Evolutionary conservation across 192 early-diverging fungal species (phyloP), one percentile per base, ranked within the genome.

Genomic region (Anaeromyces robustus): DNA sequence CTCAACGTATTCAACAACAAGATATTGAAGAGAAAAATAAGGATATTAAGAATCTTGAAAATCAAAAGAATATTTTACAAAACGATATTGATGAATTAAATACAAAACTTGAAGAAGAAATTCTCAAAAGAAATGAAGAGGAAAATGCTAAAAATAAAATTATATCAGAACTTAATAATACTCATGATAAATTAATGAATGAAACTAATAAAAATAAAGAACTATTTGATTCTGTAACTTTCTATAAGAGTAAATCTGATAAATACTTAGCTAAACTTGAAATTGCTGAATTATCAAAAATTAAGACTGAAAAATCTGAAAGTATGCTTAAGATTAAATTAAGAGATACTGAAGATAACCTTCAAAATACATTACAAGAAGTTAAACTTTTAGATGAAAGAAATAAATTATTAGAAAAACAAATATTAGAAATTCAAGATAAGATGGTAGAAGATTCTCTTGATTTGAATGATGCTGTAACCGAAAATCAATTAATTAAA

Each of bases 301-400:
- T 92, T 59, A 92, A 94, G 81, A 93, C 94, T 28, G 93, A 94
- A 79, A 95, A 95, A 85, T 83, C 83, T 52, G 96, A 93, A 34
- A 88, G 86, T 78, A 86, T 87, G 30, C 86, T 91, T 26, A 88
- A 89, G 39, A 84, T 90, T 43, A 90, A 94, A 77, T 81, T 91
- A 30, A 88, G 88, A 78, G 95, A 97, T 80, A 83, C 92, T 3
- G 92, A 93, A 80, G 89, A 90, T 11, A 86, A 87, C 1, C 81
- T 94, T n/a, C 86, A 88, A 30, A 92, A 94, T 77, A 88, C 89
- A 2, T 82, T 89, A 29, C 89, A 87, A 4, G 89, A 92, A 16
- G 87, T 92, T 16, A 86, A 90, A 16, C 78, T 84, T 22, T 88
- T 91, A 28, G 95, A 95, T 81, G 92, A 93, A 52, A 82, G 86